Evolutionary conservation across 768 basidiomycete genomes (phyloP).

Genomic region (Filobasidium floriforme): DNA sequence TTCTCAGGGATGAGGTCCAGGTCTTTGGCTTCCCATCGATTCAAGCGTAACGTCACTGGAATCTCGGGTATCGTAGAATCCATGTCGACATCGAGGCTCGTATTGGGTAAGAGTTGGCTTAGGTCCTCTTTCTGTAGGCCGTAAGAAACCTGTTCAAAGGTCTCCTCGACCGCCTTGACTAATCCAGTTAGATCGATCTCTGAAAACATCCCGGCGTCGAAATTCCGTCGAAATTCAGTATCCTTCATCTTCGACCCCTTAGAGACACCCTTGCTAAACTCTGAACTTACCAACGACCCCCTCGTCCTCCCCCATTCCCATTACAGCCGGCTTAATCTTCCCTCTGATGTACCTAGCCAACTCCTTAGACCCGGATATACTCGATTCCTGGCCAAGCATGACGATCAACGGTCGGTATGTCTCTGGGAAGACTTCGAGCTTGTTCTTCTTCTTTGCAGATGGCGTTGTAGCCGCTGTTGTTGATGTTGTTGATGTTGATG

Average conservation of each 20-base stretch:
- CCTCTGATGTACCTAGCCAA: constrained; percentile 13
- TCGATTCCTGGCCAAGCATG: constrained; percentile 21
- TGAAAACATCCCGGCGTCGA: neutral
- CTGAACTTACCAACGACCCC: constrained; percentile 15
- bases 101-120: neutral
- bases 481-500: no score
- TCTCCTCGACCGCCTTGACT: neutral
- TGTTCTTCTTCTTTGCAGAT: neutral
- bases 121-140: constrained; percentile 16
- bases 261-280: neutral
- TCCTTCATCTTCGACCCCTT: neutral
- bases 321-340: constrained; percentile 12
- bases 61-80: constrained; percentile 8
- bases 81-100: neutral
- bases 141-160: constrained; percentile 9
- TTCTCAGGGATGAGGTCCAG: constrained; percentile 18
- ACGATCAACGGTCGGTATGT: constrained; percentile 17
- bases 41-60: constrained; percentile 10
- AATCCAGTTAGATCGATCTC: constrained; percentile 4
- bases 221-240: no score
- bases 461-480: no score
- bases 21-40: constrained; percentile 19
- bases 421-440: constrained; percentile 4
- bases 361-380: neutral
- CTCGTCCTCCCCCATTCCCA: constrained; percentile 9